A percentile compares a stretch with the other conserved stretches of the same genome.
These are phyloP conservation scores for Prunus mume DNA, from an alignment of 306 rosid species.

Conservation along the genomic window DNA sequence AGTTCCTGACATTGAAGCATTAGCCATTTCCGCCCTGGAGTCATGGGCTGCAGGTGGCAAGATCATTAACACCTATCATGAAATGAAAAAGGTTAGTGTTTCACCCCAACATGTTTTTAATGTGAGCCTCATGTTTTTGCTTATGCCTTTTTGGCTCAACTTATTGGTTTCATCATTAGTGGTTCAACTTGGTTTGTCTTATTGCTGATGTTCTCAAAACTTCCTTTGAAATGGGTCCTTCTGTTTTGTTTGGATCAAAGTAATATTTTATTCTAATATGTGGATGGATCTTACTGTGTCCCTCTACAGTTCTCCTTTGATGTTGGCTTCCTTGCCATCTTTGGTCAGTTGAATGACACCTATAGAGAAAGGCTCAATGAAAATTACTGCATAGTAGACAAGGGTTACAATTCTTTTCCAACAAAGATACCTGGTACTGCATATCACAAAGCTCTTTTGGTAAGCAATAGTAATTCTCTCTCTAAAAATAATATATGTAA, in stretches of 20 bases:
- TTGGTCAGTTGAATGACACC: conserved; percentile 56
- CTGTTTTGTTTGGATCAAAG: conserved; percentile 12
- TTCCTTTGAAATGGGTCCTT: conserved; percentile 12
- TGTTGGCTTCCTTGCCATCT: conserved; percentile 70
- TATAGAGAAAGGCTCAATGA: conserved; percentile 59
- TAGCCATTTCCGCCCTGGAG: conserved; percentile 53
- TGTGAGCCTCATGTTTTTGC: not conserved
- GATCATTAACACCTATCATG: conserved; percentile 47
- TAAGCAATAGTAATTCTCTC: conserved; percentile 25
- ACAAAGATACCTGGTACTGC: conserved; percentile 63
- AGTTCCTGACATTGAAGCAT: conserved; percentile 43
- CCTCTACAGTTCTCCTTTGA: conserved; percentile 66
- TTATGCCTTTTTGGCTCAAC: not conserved
- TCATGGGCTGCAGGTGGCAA: conserved; percentile 54
- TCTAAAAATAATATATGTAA: not conserved
- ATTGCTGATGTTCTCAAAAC: not conserved
- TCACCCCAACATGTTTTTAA: not conserved
- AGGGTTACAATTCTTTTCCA: conserved; percentile 89
- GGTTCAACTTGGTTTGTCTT: not conserved
- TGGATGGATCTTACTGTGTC: conserved; percentile 10
- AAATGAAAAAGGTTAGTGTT: conserved; percentile 72
- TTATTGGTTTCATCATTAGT: not conserved
- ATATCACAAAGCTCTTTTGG: conserved; percentile 77
- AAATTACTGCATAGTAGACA: conserved; percentile 66
- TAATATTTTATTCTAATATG: not conserved